Conservation (phyloP, 2,329 filamentous ascomycete species). For the Nigrospora osmanthi region DNA sequence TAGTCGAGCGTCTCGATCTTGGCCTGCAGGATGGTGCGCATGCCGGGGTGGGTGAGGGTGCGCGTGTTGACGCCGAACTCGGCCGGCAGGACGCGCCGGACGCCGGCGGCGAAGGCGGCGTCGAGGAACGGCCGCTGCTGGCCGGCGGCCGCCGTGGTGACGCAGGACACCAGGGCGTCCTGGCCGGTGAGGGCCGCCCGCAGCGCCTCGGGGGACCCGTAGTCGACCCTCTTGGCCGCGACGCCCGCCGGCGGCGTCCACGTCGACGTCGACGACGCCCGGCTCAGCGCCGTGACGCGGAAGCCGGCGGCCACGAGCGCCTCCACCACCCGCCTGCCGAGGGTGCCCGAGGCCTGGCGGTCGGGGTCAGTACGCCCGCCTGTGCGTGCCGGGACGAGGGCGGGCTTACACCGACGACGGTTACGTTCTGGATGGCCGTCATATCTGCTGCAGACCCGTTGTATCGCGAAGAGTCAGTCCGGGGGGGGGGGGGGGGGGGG, state of each 20-base stretch:
- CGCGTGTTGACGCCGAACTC: constrained; percentile 37
- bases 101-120: constrained; percentile 45
- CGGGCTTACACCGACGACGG: constrained; percentile 6
- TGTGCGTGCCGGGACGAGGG: background rate
- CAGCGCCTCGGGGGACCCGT: constrained; percentile 33
- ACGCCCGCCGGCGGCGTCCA: constrained; percentile 25
- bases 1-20: constrained; percentile 35
- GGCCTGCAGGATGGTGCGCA: constrained; percentile 15
- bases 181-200: constrained; percentile 38
- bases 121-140: constrained; percentile 43
- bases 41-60: constrained; percentile 9
- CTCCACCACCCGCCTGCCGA: constrained; percentile 17
- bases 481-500: no score
- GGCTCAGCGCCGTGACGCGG: constrained; percentile 41
- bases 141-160: constrained; percentile 32
- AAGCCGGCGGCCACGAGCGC: constrained; percentile 26
- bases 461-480: no score
- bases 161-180: constrained; percentile 44
- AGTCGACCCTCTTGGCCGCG: constrained; percentile 38
- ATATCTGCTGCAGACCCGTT: background rate
- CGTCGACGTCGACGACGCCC: constrained; percentile 29
- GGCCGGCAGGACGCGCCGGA: constrained; percentile 48
- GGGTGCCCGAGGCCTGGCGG: constrained; percentile 20
- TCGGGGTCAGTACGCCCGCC: background rate
- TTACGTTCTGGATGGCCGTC: constrained; percentile 6